Conservation (phyloP, 2,329 filamentous ascomycete species). For the Microdochium trichocladiopsis region DNA sequence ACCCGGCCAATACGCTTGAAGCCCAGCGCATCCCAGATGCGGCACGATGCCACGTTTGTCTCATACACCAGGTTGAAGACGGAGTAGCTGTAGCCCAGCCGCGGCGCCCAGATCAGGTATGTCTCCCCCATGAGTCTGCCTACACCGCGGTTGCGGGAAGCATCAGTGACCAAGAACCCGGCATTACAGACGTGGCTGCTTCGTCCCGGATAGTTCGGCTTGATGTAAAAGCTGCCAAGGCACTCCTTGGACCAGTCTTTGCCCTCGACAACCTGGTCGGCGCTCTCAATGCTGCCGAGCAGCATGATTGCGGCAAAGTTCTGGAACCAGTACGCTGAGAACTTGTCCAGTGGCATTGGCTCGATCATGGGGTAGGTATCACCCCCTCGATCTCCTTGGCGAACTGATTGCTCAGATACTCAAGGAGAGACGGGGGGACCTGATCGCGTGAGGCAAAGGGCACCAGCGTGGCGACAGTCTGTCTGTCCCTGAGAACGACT, state of each 20-base stretch:
- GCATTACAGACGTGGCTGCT: conserved; percentile 90
- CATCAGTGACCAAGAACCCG: conserved; percentile 69
- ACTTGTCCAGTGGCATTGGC: conserved; percentile 64
- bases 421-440: conserved; percentile 67
- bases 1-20: conserved; percentile 90
- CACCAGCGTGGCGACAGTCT: conserved; percentile 76
- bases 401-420: conserved; percentile 75
- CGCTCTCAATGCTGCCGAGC: conserved; percentile 62
- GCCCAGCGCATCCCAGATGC: conserved; percentile 85
- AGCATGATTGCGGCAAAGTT: conserved; percentile 88
- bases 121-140: conserved; percentile 70
- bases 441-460: conserved; percentile 72
- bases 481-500: conserved; percentile 76
- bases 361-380: conserved; percentile 89
- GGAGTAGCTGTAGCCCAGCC: conserved; percentile 82
- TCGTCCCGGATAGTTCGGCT: conserved; percentile 86
- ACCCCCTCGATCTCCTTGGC: conserved; percentile 88
- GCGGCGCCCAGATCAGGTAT: conserved; percentile 71
- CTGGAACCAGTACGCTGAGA: conserved; percentile 83
- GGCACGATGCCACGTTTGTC: conserved; percentile 83
- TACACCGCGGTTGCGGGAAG: conserved; percentile 65
- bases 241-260: conserved; percentile 76
- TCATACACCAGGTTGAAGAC: conserved; percentile 95
- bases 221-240: conserved; percentile 87
- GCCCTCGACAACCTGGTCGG: conserved; percentile 50